Evolutionary conservation across 768 basidiomycete species (phyloP), one percentile per base, ranked within the genome.

Genomic region (Dictyophora rubrovolvata): DNA sequence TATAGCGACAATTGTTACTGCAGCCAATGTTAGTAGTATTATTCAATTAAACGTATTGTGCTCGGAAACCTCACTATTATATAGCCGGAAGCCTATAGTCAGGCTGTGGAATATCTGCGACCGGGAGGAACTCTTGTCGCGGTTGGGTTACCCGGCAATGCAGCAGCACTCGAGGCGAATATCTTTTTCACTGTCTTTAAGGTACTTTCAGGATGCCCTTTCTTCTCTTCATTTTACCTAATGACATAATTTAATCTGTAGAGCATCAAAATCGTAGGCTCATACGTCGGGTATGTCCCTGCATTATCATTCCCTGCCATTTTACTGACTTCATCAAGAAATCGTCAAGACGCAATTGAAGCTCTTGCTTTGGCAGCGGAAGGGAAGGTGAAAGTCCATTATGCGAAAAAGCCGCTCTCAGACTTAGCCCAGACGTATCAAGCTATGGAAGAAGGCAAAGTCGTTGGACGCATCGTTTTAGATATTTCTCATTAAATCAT

Each of bases 331-430:
- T 9, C 80, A 56, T 74, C 78, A 14, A 83, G 88, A 1, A 91
- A 90, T 70, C 81, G 87, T 42, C 89, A 92, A 69, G 93, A 94
- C 66, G 83, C 90, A 2, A 69, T 79, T 10, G 92, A 95, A 69
- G 87, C 93, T 0, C 72, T 94, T 48, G 79, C 82, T 1, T 84
- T 93, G 52, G 91, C 89, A 0, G 78, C 84, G 0, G 67, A 74
- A 35, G 89, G 88, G 14, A 79, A 80, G 55, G 86, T 91, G 56
- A 86, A 82, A 67, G 82, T 82, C 60, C 74, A 74, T 63, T 86
- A 75, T 63, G 68, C 63, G 47, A 53, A 72, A 53, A 77, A 73
- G 68, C 73, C 73, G 36, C n/a, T 1, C 18, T n/a, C 20, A 7
- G 18, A 46, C 20, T 21, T 35, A 59, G 42, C 50, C 34, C 17